Conservation (phyloP, 2,329 filamentous ascomycete genomes). For the Anisogramma anomala region DNA sequence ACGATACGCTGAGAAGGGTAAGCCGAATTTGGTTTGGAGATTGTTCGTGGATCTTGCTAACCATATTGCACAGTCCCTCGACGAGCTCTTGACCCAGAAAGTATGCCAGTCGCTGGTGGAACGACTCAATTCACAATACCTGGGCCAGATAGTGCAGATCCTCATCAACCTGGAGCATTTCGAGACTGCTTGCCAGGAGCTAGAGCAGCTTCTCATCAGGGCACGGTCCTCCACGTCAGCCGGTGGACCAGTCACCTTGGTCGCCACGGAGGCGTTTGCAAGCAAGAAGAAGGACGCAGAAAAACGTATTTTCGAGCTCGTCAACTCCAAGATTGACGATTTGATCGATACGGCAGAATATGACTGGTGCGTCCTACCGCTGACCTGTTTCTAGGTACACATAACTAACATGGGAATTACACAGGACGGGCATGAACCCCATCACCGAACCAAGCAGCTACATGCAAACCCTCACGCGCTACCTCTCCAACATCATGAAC, state of each 20-base stretch:
- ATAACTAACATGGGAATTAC: neutral
- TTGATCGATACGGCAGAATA: constrained; percentile 95
- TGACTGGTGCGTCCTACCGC: constrained; percentile 53
- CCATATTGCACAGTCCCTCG: constrained; percentile 54
- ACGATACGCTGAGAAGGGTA: constrained; percentile 75
- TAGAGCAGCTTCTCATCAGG: constrained; percentile 75
- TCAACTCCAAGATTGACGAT: constrained; percentile 98
- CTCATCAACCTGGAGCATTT: constrained; percentile 97
- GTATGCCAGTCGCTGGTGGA: constrained; percentile 87
- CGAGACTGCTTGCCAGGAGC: constrained; percentile 79
- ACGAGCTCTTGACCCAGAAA: constrained; percentile 84
- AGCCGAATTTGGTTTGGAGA: neutral
- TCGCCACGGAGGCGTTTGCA: constrained; percentile 76
- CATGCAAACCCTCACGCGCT: constrained; percentile 88
- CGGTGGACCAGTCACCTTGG: constrained; percentile 66
- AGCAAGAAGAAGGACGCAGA: constrained; percentile 91
- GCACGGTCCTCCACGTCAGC: constrained; percentile 73
- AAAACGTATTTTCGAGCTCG: constrained; percentile 94
- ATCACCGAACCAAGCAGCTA: constrained; percentile 75
- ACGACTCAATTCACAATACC: constrained; percentile 78
- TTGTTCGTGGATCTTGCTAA: neutral
- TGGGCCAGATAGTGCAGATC: constrained; percentile 97
- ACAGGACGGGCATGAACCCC: constrained; percentile 41
- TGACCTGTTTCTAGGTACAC: neutral
- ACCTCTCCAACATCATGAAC: constrained; percentile 92